Evolutionary conservation across 441 rosid genomes (phyloP).

Genomic region (Kokia cookei): DNA sequence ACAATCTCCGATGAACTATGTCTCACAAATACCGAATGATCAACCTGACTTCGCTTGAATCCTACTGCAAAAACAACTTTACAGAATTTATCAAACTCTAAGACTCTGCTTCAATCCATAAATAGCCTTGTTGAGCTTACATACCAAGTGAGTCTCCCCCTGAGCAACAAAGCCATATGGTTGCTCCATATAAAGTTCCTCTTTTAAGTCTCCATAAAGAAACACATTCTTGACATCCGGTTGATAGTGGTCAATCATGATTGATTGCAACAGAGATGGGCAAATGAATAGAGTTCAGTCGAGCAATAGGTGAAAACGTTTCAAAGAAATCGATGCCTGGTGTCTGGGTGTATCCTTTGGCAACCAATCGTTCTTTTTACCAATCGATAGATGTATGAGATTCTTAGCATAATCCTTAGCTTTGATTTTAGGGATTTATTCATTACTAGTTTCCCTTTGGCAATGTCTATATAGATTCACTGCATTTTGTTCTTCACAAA

Average conservation of each 20-base stretch:
- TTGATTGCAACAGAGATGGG: neutral
- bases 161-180: neutral
- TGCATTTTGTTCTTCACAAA: no score
- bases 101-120: neutral
- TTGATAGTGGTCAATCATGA: neutral
- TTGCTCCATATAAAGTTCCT: neutral
- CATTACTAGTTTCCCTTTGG: no score
- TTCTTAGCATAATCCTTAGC: no score
- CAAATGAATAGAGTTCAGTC: neutral
- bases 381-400: neutral
- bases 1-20: neutral
- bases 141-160: neutral
- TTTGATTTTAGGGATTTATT: no score
- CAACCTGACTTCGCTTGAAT: neutral
- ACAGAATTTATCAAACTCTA: neutral
- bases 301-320: neutral
- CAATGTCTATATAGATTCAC: no score
- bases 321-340: neutral
- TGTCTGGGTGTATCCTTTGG: neutral
- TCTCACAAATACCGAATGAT: neutral
- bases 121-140: no score
- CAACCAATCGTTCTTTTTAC: no score
- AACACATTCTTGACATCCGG: no score
- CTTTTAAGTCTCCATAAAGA: no score
- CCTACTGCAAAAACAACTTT: neutral